phyloP scores from a whole-genome alignment of 176 grass and related monocot genomes.

The Themeda triandra region DNA sequence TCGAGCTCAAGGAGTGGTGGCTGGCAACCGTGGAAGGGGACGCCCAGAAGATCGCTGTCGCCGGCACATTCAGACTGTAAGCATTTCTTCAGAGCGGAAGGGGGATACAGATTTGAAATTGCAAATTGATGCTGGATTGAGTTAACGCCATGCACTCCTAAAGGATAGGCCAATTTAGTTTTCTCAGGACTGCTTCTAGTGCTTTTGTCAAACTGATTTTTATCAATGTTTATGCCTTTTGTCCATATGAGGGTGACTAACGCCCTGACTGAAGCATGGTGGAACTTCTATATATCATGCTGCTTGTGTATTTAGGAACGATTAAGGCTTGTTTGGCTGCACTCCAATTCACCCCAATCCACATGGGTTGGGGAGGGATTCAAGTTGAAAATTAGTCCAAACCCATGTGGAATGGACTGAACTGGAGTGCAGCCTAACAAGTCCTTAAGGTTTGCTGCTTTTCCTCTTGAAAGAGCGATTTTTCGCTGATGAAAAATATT shows the following conservation, averaged over 20 bases:
- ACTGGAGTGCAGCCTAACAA: too few relatives aligned
- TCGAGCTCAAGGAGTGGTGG: conserved; percentile 35
- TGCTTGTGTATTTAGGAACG: background rate
- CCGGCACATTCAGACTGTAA: background rate
- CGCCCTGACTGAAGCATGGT: background rate
- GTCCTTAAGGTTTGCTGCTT: background rate
- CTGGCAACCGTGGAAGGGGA: conserved; percentile 24
- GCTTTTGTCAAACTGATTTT: background rate
- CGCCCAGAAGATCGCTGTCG: conserved; percentile 20
- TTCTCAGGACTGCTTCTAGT: background rate
- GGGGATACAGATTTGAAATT: background rate
- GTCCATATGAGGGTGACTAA: background rate
- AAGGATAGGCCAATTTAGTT: background rate
- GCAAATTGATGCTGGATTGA: background rate
- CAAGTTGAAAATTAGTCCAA: too few relatives aligned
- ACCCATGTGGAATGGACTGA: too few relatives aligned
- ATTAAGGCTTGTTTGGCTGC: too few relatives aligned
- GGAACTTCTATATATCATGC: background rate
- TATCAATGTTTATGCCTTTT: background rate
- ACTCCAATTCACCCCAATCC: too few relatives aligned
- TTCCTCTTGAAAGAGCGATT: background rate
- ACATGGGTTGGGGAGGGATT: too few relatives aligned
- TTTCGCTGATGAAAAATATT: background rate
- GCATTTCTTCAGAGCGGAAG: background rate
- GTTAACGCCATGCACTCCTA: background rate